phyloP scores from a whole-genome alignment of 2,329 filamentous ascomycete genomes.

The Scedosporium boydii region DNA sequence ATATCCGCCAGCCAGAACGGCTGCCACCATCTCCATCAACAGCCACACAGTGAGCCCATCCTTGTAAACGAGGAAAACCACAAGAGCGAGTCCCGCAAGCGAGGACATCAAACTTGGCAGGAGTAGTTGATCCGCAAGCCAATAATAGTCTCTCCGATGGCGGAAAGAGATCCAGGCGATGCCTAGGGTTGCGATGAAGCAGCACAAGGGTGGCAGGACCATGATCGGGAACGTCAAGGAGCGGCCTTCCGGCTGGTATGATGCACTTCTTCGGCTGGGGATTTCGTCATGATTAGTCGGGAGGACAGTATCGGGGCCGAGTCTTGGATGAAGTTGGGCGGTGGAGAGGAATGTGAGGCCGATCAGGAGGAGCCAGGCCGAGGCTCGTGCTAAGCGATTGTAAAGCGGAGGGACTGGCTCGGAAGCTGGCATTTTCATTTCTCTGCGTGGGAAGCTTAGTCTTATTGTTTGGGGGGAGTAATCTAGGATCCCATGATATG shows the following conservation, averaged over 20 bases:
- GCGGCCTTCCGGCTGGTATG: neutral
- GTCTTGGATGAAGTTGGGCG: neutral
- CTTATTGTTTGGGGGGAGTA: neutral
- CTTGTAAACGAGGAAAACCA: conserved; percentile 5
- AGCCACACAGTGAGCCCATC: neutral
- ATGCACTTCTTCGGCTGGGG: neutral
- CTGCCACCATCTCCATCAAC: neutral
- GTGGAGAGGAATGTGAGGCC: conserved; percentile 2
- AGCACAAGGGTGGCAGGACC: conserved; percentile 1
- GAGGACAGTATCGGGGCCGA: neutral
- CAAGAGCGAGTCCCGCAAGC: neutral
- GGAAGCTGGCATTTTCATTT: neutral
- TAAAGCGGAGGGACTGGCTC: neutral
- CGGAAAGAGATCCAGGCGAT: neutral
- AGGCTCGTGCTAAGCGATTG: conserved; percentile 1
- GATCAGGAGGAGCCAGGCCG: conserved; percentile 2
- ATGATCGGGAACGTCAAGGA: neutral
- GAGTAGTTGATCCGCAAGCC: neutral
- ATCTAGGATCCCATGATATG: too few relatives aligned
- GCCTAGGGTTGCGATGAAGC: neutral
- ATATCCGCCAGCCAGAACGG: neutral
- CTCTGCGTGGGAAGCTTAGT: neutral
- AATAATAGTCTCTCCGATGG: neutral
- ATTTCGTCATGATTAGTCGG: neutral
- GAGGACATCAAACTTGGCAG: neutral